Conservation (phyloP, 352 stramenopile genomes). For the Pythium insidiosum region DNA sequence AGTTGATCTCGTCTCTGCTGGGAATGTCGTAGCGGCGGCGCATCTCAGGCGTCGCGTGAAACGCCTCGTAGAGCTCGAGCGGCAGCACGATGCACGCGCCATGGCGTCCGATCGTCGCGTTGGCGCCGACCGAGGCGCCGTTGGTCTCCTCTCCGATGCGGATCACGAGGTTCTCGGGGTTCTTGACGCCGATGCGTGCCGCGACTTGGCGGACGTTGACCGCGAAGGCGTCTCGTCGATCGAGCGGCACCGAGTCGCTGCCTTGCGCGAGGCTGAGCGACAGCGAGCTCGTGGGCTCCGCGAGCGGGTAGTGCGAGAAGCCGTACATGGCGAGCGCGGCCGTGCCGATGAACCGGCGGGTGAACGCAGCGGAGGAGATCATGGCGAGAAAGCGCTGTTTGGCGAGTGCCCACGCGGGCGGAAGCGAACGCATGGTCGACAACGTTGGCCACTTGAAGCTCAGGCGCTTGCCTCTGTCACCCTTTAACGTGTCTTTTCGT, state of each 20-base stretch:
- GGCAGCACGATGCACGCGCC: constrained; percentile 68
- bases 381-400: constrained; percentile 23
- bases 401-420: constrained; percentile 11
- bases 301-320: constrained; percentile 44
- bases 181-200: constrained; percentile 48
- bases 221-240: constrained; percentile 47
- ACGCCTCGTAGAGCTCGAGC: constrained; percentile 74
- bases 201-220: constrained; percentile 56
- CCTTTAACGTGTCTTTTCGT: constrained; percentile 14
- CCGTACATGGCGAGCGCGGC: constrained; percentile 29
- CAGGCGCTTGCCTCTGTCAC: constrained; percentile 16
- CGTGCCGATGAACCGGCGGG: constrained; percentile 23
- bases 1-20: constrained; percentile 69
- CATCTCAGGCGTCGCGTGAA: constrained; percentile 41
- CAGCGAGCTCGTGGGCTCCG: constrained; percentile 45
- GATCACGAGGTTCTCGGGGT: constrained; percentile 60
- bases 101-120: constrained; percentile 40
- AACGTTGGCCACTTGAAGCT: constrained; percentile 1
- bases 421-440: neutral
- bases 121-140: constrained; percentile 55
- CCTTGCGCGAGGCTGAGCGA: constrained; percentile 53
- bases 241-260: constrained; percentile 41
- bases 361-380: constrained; percentile 24
- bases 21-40: constrained; percentile 47
- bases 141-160: constrained; percentile 49